Percentiles rank a stretch among this genome's conserved stretches.
phyloP scores from a whole-genome alignment of 1,284 basidiomycete species.

The Austroboletus niveus region DNA sequence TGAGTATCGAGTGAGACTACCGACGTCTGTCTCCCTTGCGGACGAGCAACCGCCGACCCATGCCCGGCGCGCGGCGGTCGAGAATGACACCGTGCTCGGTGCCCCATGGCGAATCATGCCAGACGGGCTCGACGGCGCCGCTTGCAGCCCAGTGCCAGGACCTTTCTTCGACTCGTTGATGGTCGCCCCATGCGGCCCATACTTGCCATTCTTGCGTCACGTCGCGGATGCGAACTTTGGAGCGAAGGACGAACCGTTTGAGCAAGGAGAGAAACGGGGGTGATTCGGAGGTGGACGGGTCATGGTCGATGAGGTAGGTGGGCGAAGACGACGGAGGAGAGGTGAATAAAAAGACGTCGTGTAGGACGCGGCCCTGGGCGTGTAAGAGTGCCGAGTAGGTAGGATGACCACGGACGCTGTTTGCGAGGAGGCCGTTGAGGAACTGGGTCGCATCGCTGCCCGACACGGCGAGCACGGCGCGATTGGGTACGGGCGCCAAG shows the following conservation, averaged over 20 bases:
- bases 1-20: conserved; percentile 31
- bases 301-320: conserved; percentile 76
- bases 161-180: conserved; percentile 38
- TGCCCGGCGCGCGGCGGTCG: conserved; percentile 74
- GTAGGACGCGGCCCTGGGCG: conserved; percentile 89
- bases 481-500: conserved; percentile 59
- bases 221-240: conserved; percentile 84
- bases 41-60: conserved; percentile 74
- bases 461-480: conserved; percentile 71
- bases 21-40: conserved; percentile 70
- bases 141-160: conserved; percentile 60
- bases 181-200: conserved; percentile 77
- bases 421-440: conserved; percentile 83
- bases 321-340: conserved; percentile 46
- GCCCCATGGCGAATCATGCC: conserved; percentile 68
- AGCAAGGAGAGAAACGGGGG: conserved; percentile 63
- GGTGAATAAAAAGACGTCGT: conserved; percentile 86
- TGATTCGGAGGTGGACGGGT: conserved; percentile 54
- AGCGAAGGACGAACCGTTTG: conserved; percentile 85
- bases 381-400: conserved; percentile 84
- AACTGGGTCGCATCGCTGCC: conserved; percentile 86
- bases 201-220: conserved; percentile 75
- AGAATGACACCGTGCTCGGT: conserved; percentile 45
- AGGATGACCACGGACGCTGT: conserved; percentile 54
- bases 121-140: conserved; percentile 67